A percentile compares a stretch with the other conserved stretches of the same genome.
These are phyloP conservation scores for Trichoderma simmonsii DNA, from an alignment of 2,329 filamentous ascomycete species.

Conservation along the genomic window DNA sequence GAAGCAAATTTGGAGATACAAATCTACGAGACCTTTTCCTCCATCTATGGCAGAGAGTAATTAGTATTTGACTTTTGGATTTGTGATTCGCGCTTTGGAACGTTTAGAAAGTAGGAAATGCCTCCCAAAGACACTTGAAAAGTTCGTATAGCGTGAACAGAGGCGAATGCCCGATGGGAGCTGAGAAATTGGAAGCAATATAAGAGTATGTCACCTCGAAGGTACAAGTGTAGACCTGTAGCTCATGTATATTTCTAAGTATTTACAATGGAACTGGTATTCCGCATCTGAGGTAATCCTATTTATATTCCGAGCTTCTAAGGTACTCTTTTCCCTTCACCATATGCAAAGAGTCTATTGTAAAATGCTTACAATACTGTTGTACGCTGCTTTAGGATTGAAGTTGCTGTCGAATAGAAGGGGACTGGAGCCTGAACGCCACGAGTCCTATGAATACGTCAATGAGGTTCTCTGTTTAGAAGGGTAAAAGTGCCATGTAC, in stretches of 20 bases:
- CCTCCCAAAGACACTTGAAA: background rate
- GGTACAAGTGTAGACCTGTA: background rate
- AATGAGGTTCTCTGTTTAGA: background rate
- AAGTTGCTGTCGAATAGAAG: conserved; percentile 1
- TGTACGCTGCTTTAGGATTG: background rate
- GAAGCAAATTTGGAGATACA: background rate
- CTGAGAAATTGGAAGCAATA: background rate
- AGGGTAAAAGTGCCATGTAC: background rate
- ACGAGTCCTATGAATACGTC: background rate
- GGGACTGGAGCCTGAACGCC: background rate
- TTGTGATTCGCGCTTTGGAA: background rate
- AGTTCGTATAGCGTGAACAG: background rate
- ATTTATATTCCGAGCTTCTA: background rate
- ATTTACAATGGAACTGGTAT: background rate
- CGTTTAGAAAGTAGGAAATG: background rate
- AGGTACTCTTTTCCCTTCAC: background rate
- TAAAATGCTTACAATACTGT: background rate
- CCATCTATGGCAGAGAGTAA: background rate
- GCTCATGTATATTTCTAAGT: background rate
- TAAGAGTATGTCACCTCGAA: background rate
- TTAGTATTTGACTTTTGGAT: background rate
- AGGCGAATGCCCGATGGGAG: background rate
- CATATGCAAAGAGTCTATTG: background rate
- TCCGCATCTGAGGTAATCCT: background rate
- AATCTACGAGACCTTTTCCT: background rate